A percentile compares a stretch with the other conserved stretches of the same genome.
Conservation (phyloP, 208 protist species). For the Herpetomonas samuelpessoai region DNA sequence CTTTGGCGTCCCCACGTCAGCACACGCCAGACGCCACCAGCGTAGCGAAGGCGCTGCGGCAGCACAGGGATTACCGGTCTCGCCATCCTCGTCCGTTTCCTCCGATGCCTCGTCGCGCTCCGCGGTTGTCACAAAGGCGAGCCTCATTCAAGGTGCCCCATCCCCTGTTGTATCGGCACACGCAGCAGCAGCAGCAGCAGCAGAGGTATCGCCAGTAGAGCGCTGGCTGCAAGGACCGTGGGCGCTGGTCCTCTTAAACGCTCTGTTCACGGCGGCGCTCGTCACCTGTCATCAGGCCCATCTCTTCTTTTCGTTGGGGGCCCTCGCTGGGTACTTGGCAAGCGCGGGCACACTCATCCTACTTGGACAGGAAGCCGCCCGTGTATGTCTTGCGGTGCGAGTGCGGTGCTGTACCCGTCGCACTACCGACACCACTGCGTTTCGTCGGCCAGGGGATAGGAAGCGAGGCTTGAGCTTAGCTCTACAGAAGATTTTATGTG, state of each 20-base stretch:
- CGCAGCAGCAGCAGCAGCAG: too few relatives aligned
- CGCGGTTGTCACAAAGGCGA: too few relatives aligned
- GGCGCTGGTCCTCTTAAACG: conserved; percentile 22
- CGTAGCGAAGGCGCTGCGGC: too few relatives aligned
- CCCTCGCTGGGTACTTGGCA: conserved; percentile 23
- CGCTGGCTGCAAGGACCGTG: not conserved
- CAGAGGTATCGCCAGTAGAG: not conserved
- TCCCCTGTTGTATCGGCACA: too few relatives aligned
- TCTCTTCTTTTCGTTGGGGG: conserved; percentile 25
- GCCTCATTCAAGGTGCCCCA: too few relatives aligned
- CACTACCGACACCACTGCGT: not conserved
- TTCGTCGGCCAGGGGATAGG: not conserved
- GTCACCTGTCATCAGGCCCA: conserved; percentile 25
- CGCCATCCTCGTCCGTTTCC: too few relatives aligned
- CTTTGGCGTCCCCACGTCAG: too few relatives aligned
- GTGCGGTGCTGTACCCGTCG: not conserved
- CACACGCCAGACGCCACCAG: too few relatives aligned
- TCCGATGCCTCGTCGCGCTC: too few relatives aligned
- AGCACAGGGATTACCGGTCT: too few relatives aligned
- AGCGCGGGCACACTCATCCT: conserved; percentile 21
- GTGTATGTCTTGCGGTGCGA: not conserved
- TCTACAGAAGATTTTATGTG: too few relatives aligned
- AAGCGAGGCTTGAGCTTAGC: too few relatives aligned
- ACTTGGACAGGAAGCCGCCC: conserved; percentile 16
- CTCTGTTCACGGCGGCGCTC: conserved; percentile 12